Percentiles rank a stretch among this genome's conserved stretches.
Conservation (phyloP, 495 filamentous ascomycete genomes). For the Podospora bellae-mahoneyi region DNA sequence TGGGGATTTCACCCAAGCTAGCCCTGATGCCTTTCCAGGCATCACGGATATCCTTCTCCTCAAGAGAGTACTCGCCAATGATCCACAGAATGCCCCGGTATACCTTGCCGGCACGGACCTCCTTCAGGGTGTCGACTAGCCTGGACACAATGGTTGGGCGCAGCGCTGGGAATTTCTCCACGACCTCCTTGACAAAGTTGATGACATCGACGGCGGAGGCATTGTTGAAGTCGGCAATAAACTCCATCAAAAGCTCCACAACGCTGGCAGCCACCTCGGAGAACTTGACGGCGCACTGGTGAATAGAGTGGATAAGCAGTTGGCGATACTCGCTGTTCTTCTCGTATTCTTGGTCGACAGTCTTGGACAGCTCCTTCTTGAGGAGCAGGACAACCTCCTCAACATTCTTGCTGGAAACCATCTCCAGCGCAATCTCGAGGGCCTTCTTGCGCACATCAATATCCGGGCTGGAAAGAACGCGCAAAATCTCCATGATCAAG, state of each 20-base stretch:
- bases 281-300: conserved; percentile 97
- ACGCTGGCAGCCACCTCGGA: conserved; percentile 96
- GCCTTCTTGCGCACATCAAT: conserved; percentile 95
- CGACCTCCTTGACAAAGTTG: conserved; percentile 97
- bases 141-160: conserved; percentile 81
- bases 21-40: conserved; percentile 95
- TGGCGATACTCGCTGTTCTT: conserved; percentile 98
- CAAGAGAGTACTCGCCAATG: conserved; percentile 92
- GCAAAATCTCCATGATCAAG: conserved; percentile 94
- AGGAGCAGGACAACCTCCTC: conserved; percentile 94
- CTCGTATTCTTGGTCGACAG: conserved; percentile 97
- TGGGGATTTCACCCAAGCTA: conserved; percentile 95
- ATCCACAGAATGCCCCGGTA: conserved; percentile 97
- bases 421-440: conserved; percentile 85
- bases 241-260: conserved; percentile 97
- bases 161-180: conserved; percentile 94
- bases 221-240: conserved; percentile 97
- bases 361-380: conserved; percentile 97
- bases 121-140: conserved; percentile 84
- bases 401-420: conserved; percentile 98
- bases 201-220: conserved; percentile 97
- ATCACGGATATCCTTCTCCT: conserved; percentile 89
- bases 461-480: conserved; percentile 93
- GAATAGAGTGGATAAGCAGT: conserved; percentile 92
- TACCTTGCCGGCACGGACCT: conserved; percentile 95